Evolutionary conservation across 208 protist genomes (phyloP).

Genomic region (Leishmania tropica): DNA sequence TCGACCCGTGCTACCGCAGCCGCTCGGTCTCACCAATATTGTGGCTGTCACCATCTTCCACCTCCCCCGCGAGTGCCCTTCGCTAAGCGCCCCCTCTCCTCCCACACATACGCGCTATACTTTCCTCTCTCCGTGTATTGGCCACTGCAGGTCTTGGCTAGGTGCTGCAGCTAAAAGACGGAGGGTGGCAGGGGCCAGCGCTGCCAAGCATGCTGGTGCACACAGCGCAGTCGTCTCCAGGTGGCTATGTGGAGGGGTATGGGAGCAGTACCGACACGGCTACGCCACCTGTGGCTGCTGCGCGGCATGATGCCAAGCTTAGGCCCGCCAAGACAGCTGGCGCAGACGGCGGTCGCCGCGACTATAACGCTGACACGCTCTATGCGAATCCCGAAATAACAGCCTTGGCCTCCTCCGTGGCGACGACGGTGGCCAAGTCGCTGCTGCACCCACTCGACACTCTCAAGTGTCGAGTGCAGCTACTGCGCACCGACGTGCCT

Average conservation of each 20-base stretch:
- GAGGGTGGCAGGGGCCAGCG: neutral
- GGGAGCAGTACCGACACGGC: neutral
- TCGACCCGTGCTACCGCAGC: neutral
- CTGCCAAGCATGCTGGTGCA: neutral
- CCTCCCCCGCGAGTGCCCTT: neutral
- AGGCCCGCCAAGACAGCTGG: neutral
- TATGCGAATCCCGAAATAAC: conserved; percentile 25
- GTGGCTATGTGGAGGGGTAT: neutral
- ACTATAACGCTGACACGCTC: neutral
- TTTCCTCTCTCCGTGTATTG: neutral
- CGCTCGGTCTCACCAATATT: neutral
- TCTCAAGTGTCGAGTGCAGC: conserved; percentile 80
- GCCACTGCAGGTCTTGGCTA: neutral
- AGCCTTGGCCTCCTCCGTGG: conserved; percentile 48
- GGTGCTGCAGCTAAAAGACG: too few relatives aligned
- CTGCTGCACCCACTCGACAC: conserved; percentile 85
- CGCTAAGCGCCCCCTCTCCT: neutral
- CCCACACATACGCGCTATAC: neutral
- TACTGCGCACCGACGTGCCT: conserved; percentile 28
- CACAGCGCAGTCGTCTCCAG: conserved; percentile 1
- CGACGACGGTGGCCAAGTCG: conserved; percentile 69
- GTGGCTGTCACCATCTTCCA: neutral
- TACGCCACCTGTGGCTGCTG: neutral
- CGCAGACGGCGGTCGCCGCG: too few relatives aligned
- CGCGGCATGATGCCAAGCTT: neutral